Base-by-base conservation (phyloP, 2,329 filamentous ascomycete genomes). In the Gyromitra esculenta region DNA sequence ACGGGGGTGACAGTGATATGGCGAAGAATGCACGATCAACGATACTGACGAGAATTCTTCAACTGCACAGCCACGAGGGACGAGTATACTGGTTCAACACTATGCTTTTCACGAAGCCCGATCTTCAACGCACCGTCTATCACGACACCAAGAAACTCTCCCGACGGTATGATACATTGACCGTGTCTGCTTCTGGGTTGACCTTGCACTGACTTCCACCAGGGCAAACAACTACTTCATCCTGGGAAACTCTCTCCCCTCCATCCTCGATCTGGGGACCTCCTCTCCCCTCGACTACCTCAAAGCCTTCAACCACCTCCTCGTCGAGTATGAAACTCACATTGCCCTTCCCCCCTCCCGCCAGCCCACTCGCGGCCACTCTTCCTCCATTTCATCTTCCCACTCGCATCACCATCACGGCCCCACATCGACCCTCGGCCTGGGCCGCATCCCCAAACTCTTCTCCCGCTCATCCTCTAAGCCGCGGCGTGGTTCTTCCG, bases 61-160 rank as follows among this genome's bases (percentile, higher is more conserved):
- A 35, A 39, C 64, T 11, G n/a, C 69, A 66, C 82, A 97, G 93
- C 37, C 94, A 99, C 82, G 94, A 97, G 84, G 94, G 95, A 77
- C 91, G 93, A 75, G 90, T 97, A 54, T 98, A 97, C 86, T 98
- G 96, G 94, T 97, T 98, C 87, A 97, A 97, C 85, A 97, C 96
- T 0, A 89, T 97, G 77, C 91, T 97, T 82, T 97, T 97, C 84
- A 92, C 94, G 79, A 92, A 93, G 81, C 84, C 89, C 39, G 93
- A 97, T 83, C 87, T 98, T 43, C 86, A 88, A 66, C 90, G 91
- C 82, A 91, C 97, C 86, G 91, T 95, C 59, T 97, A 93, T 82
- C 95, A 96, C 82, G 92, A 96, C 75, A 86, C 89, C 2, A 90
- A 92, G 79, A 96, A 95, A 82, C 89, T 97, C 63, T 91, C 93